Evolutionary conservation across 1,139 yeast genomes (phyloP), one percentile per base, ranked within the genome.

Genomic region (Suhomyces atakaporum): DNA sequence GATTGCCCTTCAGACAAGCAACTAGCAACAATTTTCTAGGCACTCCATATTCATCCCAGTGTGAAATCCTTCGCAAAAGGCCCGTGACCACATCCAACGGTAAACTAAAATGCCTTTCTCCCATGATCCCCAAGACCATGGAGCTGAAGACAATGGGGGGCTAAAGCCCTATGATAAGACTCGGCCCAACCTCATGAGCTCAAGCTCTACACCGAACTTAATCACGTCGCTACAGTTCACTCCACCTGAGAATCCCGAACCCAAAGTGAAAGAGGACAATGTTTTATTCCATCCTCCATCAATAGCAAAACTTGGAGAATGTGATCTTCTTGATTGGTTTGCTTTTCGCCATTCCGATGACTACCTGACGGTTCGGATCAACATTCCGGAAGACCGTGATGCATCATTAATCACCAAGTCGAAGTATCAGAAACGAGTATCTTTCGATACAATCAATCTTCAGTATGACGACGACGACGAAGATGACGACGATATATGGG

Each of bases 401-500:
- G 28, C 39, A 8, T 15, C 10, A 5, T 20, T 31, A 6, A 28
- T 19, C 20, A 36, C 42, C 28, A 36, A 42, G 13, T 25, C 28
- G 21, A 24, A 37, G 16, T 54, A 44, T 36, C 35, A 47, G 25
- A 51, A 50, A 21, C 42, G 61, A 16, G 72, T 69, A 2, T 66
- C 73, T 7, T 73, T 73, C 46, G 78, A 73, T 46, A 72, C 77
- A 3, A 69, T 73, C 12, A 62, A 69, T 35, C 44, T 68, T 7
- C 61, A 61, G 23, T 54, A 53, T 34, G 48, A 50, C 19, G 57
- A 52, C n/a, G 56, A 47, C 33, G 49, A 42, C 7, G 49, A 50
- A n/a, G 50, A 50, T 4, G 53, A 46, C 10, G 29, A 47, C 45
- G 38, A 39, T 46, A 14, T 25, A 41, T n/a, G 13, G 12, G 39